Conservation (phyloP, 108 stramenopile genomes). For the Skeletonema tropicum region DNA sequence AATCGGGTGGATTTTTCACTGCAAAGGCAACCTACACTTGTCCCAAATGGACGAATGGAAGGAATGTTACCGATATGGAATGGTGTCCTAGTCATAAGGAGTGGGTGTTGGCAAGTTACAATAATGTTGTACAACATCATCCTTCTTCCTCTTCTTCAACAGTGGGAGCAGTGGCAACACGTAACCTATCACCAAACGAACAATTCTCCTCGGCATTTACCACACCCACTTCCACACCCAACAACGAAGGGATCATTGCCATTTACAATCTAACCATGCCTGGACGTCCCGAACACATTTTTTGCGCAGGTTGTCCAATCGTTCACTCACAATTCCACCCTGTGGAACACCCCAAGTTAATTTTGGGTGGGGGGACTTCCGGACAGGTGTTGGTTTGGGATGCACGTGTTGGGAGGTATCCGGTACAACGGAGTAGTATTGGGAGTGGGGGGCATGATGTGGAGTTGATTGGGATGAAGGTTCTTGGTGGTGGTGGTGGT, state of each 20-base stretch:
- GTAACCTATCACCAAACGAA: conserved; percentile 60
- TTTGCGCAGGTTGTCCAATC: conserved; percentile 85
- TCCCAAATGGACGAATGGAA: conserved; percentile 67
- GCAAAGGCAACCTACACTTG: conserved; percentile 71
- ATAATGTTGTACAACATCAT: neutral
- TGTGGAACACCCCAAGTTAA: conserved; percentile 76
- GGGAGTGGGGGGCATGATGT: conserved; percentile 68
- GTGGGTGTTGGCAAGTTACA: conserved; percentile 75
- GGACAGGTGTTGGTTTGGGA: conserved; percentile 91
- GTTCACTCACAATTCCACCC: conserved; percentile 78
- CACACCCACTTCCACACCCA: conserved; percentile 19
- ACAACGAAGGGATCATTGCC: conserved; percentile 71
- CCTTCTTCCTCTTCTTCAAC: neutral
- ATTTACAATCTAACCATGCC: conserved; percentile 89
- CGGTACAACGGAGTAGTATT: conserved; percentile 73
- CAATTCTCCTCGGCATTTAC: conserved; percentile 61
- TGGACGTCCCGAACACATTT: conserved; percentile 83
- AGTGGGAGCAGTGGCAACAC: conserved; percentile 9
- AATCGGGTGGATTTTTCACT: conserved; percentile 53
- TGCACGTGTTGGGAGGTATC: conserved; percentile 80
- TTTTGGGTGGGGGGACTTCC: conserved; percentile 76
- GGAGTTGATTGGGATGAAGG: conserved; percentile 63
- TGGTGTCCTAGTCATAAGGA: conserved; percentile 88
- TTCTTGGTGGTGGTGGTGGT: conserved; percentile 18
- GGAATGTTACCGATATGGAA: conserved; percentile 81